Base-by-base conservation (phyloP, 805 yeast species). In the Cephaloascus albidus region DNA sequence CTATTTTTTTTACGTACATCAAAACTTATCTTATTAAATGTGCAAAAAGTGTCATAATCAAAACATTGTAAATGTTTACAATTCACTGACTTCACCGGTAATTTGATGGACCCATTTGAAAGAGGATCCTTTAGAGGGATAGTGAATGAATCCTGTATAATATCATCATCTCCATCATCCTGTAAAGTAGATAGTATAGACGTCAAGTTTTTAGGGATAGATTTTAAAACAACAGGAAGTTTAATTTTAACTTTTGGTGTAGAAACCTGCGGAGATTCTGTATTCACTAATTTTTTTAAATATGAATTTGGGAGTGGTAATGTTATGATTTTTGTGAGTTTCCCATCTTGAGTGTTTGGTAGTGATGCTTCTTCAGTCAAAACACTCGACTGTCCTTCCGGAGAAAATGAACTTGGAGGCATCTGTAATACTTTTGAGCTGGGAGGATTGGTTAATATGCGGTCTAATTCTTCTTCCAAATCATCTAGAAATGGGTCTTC, bases 1-100 rank as follows among this genome's bases (percentile, higher is more conserved):
- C 33, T 8, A 31, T 31, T 8, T 31, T 31, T 31, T 15, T 31
- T 8, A 8, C 8, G 16, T 31, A 31, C 18, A 31, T 31, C 33
- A 16, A 31, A 31, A n/a, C 33, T 31, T 14, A 31, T 31, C 16
- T 31, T 31, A 16, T 31, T 31, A n/a, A 8, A 31, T 6, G 33
- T 8, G 33, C 33, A 31, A 31, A 31, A 31, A 16, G 18, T 31
- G 18, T 31, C 33, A 15, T 31, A 31, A n/a, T 31, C 33, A 31
- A 31, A 31, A 31, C 33, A 31, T 31, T 31, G 33, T 14, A 31
- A 16, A n/a, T 31, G 33, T 10, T 31, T 31, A 31, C 33, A 31
- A 5, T 31, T 14, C 6, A 8, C 6, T 15, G 33, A 31, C 18
- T 31, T 31, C 18, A 31, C 33, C 10, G 33, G 33, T 16, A 31